Percentiles rank a stretch among this genome's conserved stretches.
phyloP scores from a whole-genome alignment of 176 grass and related monocot genomes.

The Eleusine coracana region DNA sequence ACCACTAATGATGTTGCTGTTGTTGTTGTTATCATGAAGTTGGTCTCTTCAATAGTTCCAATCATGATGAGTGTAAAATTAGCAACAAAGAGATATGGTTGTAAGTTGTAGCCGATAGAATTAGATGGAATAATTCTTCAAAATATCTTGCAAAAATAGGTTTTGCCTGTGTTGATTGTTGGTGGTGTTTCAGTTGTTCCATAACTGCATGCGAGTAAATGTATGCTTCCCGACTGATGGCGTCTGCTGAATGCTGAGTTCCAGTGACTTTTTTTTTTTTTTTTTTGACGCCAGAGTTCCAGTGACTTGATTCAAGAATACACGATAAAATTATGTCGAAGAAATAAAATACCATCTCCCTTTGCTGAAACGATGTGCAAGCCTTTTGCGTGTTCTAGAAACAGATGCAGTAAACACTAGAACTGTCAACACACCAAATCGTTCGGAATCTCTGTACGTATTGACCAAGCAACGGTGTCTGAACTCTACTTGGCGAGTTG shows the following conservation, averaged over 20 bases:
- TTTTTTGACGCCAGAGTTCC: neutral
- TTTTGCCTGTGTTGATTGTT: neutral
- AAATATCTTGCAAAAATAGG: neutral
- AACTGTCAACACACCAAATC: neutral
- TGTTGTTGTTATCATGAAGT: constrained; percentile 2
- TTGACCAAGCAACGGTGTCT: constrained; percentile 6
- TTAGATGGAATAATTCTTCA: constrained; percentile 42
- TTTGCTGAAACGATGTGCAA: neutral
- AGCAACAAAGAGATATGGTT: constrained; percentile 19
- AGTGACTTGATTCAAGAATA: neutral
- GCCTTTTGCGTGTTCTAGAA: neutral
- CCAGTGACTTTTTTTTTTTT: no score
- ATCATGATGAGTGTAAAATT: constrained; percentile 43
- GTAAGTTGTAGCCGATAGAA: constrained; percentile 33
- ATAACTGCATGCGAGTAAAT: neutral
- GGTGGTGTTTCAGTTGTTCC: neutral
- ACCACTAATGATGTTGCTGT: neutral
- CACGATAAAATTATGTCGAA: neutral
- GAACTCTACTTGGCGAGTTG: neutral
- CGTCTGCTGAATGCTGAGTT: no score
- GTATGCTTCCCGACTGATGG: neutral
- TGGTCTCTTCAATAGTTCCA: neutral
- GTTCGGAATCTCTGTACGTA: neutral
- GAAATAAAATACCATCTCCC: neutral
- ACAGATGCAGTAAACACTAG: neutral